Base-by-base conservation (phyloP, 2,329 filamentous ascomycete species). In the Aureobasidium pullulans region DNA sequence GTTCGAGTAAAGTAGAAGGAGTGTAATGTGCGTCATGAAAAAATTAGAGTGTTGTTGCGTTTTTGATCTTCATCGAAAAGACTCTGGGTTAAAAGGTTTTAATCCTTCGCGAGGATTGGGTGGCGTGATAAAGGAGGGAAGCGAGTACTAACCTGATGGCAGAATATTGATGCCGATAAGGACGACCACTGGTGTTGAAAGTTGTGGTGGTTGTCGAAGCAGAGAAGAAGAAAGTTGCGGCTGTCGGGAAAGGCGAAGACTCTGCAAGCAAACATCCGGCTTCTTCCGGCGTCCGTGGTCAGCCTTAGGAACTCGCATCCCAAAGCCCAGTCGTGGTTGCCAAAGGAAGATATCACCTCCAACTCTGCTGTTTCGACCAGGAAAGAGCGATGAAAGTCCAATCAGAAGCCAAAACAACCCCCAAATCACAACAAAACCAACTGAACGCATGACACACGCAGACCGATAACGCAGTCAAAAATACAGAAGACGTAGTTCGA, bases 41-140 rank as follows among this genome's bases (percentile, higher is more conserved):
- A 56, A 56, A 56, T 56, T 56, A 56, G 52, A 56, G 52, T 56
- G 52, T 56, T 46, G 42, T 46, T 56, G 52, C 52, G 52, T 56
- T 56, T 56, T 56, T 56, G 40, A 56, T 56, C 52, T 56, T 56
- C 52, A 56, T 44, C 32, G 52, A 56, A 44, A 40, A 46, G 52
- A 56, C 52, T 56, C 52, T 42, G 52, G 52, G 52, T 56, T 56
- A 56, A 56, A 56, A 46, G 34, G 52, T 46, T 54, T 46, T 56
- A 56, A 56, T 56, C 52, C 52, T 56, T 56, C 52, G 52, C 52
- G 34, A 19, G 29, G 23, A 40, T 29, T 19, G 50, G 37, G 39
- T 37, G 40, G 52, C 37, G 15, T 15, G 16, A 6, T 16, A 13
- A n/a, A 13, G 31, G 28, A 29, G n/a, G 29, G 29, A 5, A 15